Evolutionary conservation across 306 rosid species (phyloP).

Genomic region (Begonia peltatifolia): DNA sequence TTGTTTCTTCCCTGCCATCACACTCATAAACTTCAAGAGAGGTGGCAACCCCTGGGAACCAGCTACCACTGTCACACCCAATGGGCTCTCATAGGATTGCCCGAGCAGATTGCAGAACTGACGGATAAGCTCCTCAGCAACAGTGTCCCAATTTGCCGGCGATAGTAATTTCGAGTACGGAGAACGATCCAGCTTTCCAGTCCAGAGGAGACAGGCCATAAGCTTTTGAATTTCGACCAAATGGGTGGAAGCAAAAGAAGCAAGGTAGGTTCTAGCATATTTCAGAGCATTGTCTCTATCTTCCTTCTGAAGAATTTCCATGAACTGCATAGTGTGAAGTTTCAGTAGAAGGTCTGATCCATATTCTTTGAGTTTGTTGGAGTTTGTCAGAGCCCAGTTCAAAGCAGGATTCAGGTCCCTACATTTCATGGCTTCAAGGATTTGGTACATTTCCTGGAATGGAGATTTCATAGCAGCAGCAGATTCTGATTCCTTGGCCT

Average conservation of each 20-base stretch:
- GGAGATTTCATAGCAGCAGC: conserved; percentile 42
- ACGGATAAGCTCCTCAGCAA: conserved; percentile 55
- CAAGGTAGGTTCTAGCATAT: conserved; percentile 52
- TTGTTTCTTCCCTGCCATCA: conserved; percentile 76
- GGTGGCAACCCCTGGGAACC: conserved; percentile 69
- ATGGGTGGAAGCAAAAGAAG: conserved; percentile 41
- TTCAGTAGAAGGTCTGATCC: conserved; percentile 62
- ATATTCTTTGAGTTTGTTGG: conserved; percentile 45
- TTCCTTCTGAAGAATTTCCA: conserved; percentile 50
- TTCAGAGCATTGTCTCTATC: conserved; percentile 47
- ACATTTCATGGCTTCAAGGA: conserved; percentile 58
- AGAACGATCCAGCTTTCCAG: conserved; percentile 67
- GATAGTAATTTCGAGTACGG: conserved; percentile 53
- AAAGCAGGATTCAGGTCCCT: conserved; percentile 70
- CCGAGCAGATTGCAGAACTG: conserved; percentile 84
- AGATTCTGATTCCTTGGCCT: conserved; percentile 49
- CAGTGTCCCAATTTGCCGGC: conserved; percentile 52
- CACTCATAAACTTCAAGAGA: conserved; percentile 64
- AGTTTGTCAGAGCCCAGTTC: conserved; percentile 53
- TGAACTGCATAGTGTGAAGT: conserved; percentile 62
- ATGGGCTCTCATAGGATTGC: conserved; percentile 67
- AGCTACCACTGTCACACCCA: conserved; percentile 66
- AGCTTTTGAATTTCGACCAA: conserved; percentile 67
- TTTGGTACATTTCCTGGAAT: conserved; percentile 66
- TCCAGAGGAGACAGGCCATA: conserved; percentile 62